These are phyloP conservation scores for Herpotrichia juniperi DNA, from an alignment of 2,329 filamentous ascomycete genomes.

Conservation along the genomic window DNA sequence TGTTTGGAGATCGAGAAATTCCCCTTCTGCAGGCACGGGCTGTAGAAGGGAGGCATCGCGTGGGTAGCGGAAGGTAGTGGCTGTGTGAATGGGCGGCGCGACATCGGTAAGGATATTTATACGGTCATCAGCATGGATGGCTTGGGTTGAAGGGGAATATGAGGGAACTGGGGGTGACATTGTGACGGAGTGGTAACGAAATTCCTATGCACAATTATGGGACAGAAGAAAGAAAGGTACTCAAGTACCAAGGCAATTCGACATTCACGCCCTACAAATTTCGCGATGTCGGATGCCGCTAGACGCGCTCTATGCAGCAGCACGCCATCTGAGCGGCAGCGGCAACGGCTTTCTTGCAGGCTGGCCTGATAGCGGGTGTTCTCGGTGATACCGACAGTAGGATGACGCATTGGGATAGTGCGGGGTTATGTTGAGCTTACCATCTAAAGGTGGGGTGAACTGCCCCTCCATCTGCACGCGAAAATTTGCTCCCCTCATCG, in stretches of 20 bases:
- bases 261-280: conserved; percentile 12
- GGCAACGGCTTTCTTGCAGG: no score
- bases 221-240: neutral
- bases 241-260: neutral
- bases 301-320: conserved; percentile 1
- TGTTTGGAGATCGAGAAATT: conserved; percentile 31
- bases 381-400: conserved; percentile 18
- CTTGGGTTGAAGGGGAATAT: conserved; percentile 69
- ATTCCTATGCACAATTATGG: neutral
- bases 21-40: conserved; percentile 56
- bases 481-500: conserved; percentile 22
- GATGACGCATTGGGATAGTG: conserved; percentile 21
- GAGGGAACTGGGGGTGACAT: conserved; percentile 20
- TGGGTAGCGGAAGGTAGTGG: conserved; percentile 87
- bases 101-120: conserved; percentile 78
- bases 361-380: conserved; percentile 1
- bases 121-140: conserved; percentile 82
- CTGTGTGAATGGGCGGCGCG: conserved; percentile 86
- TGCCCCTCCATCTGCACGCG: conserved; percentile 25
- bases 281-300: neutral
- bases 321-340: conserved; percentile 4
- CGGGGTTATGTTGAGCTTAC: conserved; percentile 28
- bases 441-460: conserved; percentile 20
- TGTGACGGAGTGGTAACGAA: conserved; percentile 1
- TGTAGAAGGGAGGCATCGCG: conserved; percentile 70